These are phyloP conservation scores for Alnus glutinosa DNA, from an alignment of 306 rosid genomes.

Conservation along the genomic window DNA sequence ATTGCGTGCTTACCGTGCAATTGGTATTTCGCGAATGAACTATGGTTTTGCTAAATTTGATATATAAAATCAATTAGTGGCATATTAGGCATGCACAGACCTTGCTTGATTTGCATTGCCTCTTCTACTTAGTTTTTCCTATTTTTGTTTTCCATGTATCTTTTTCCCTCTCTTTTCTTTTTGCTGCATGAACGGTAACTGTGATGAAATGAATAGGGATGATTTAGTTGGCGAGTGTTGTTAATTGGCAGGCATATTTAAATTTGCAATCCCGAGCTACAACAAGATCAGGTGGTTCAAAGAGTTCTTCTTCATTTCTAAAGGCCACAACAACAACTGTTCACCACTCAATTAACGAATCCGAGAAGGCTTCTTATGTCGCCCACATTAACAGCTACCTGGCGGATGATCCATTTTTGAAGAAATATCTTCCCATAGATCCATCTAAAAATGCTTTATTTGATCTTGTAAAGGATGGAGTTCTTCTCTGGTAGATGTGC, in stretches of 20 bases:
- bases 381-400: constrained; percentile 81
- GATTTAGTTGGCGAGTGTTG: constrained; percentile 22
- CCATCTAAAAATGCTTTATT: constrained; percentile 72
- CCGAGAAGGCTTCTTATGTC: constrained; percentile 94
- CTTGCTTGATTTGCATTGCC: background rate
- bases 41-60: background rate
- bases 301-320: constrained; percentile 73
- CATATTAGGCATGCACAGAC: background rate
- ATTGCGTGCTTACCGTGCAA: background rate
- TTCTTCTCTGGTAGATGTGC: constrained; percentile 83
- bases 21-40: background rate
- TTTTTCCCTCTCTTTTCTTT: background rate
- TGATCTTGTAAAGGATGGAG: constrained; percentile 94
- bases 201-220: constrained; percentile 18
- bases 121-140: background rate
- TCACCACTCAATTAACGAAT: constrained; percentile 85
- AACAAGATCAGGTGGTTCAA: constrained; percentile 65
- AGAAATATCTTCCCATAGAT: constrained; percentile 85
- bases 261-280: constrained; percentile 63
- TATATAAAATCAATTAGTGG: background rate
- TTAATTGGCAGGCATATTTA: constrained; percentile 68
- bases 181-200: background rate
- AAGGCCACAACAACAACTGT: constrained; percentile 90
- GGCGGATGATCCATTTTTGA: constrained; percentile 78
- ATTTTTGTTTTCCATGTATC: background rate